A percentile compares a stretch with the other conserved stretches of the same genome.
Evolutionary conservation across 768 basidiomycete genomes (phyloP).

Genomic region (Lactarius psammicola): DNA sequence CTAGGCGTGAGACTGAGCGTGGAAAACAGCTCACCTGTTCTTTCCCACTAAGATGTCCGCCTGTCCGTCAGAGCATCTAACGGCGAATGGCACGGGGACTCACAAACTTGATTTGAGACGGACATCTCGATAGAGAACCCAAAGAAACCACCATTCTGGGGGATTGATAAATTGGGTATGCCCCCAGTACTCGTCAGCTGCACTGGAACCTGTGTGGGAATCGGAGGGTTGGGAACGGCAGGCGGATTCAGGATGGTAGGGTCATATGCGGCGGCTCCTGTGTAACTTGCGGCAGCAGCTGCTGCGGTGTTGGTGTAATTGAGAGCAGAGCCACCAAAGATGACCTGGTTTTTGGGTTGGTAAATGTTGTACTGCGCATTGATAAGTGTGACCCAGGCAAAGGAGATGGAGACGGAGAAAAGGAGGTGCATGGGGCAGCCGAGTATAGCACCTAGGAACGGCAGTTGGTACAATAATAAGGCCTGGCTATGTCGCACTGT

Average conservation of each 20-base stretch:
- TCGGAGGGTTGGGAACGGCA: slow-evolving; percentile 45
- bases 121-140: slow-evolving; percentile 81
- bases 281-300: slow-evolving; percentile 44
- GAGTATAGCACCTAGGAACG: not conserved
- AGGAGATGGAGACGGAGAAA: not conserved
- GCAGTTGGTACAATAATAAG: not conserved
- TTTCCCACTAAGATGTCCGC: slow-evolving; percentile 46
- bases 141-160: slow-evolving; percentile 54
- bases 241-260: slow-evolving; percentile 50
- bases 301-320: slow-evolving; percentile 30
- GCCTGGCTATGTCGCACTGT: too few species aligned
- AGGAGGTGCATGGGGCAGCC: not conserved
- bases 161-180: slow-evolving; percentile 40
- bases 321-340: slow-evolving; percentile 24
- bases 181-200: slow-evolving; percentile 36
- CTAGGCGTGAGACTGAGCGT: not conserved
- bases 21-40: slow-evolving; percentile 33
- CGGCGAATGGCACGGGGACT: slow-evolving; percentile 32
- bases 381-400: not conserved
- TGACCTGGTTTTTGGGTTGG: slow-evolving; percentile 26
- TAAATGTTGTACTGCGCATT: slow-evolving; percentile 16
- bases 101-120: slow-evolving; percentile 64
- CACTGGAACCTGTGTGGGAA: slow-evolving; percentile 46
- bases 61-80: slow-evolving; percentile 3
- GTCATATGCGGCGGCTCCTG: slow-evolving; percentile 52